phyloP scores from a whole-genome alignment of 768 basidiomycete genomes.

The Postia placenta region DNA sequence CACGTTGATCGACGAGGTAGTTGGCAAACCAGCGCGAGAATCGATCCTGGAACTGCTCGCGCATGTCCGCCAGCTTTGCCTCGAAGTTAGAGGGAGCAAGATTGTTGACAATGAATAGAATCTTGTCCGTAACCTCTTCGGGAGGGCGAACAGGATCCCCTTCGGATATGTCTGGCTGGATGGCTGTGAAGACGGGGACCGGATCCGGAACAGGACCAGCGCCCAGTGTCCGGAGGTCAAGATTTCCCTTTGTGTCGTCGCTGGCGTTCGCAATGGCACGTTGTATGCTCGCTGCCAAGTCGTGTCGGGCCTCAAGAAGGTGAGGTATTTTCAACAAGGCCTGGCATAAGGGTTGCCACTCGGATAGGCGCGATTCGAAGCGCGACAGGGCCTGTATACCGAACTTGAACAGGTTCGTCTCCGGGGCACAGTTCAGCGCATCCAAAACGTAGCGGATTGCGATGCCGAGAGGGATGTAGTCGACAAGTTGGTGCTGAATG shows the following conservation, averaged over 20 bases:
- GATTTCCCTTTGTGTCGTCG: conserved; percentile 33
- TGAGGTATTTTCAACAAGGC: conserved; percentile 84
- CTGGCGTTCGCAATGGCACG: conserved; percentile 55
- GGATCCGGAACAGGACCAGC: conserved; percentile 36
- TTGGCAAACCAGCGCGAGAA: conserved; percentile 96
- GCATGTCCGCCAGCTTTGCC: conserved; percentile 81
- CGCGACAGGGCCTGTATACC: conserved; percentile 86
- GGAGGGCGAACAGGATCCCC: conserved; percentile 62
- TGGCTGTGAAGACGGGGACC: conserved; percentile 65
- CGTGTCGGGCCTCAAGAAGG: conserved; percentile 79
- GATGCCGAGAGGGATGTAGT: conserved; percentile 91
- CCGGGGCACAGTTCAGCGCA: conserved; percentile 84
- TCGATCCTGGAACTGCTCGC: conserved; percentile 72
- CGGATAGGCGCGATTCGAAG: conserved; percentile 80
- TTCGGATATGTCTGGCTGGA: conserved; percentile 66
- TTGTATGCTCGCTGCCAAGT: conserved; percentile 65
- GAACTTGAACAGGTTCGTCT: conserved; percentile 92
- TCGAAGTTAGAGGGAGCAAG: conserved; percentile 93
- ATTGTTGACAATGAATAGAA: conserved; percentile 98
- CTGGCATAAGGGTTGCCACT: conserved; percentile 92
- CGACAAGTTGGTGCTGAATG: conserved; percentile 89
- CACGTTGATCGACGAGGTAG: conserved; percentile 93
- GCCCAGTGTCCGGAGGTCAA: conserved; percentile 34
- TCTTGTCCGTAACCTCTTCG: conserved; percentile 86
- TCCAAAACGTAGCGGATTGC: conserved; percentile 96